These are phyloP conservation scores for Aquilaria malaccensis DNA, from an alignment of 345 rosid genomes.

Conservation along the genomic window DNA sequence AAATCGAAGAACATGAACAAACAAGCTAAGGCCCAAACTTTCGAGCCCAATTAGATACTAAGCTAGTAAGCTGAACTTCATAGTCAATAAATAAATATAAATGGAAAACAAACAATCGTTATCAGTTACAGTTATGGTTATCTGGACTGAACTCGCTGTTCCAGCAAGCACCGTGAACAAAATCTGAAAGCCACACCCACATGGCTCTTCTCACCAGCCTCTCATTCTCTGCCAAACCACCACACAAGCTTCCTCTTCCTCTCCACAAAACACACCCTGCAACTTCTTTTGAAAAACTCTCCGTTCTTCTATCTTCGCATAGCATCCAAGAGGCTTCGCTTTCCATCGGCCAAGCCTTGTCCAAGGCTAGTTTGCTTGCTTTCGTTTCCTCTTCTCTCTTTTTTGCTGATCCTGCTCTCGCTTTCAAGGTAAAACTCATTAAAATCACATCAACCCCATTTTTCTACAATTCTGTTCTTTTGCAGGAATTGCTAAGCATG, in stretches of 20 bases:
- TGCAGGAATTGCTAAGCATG: not conserved
- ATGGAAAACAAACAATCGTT: not conserved
- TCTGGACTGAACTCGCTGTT: slow-evolving; percentile 21
- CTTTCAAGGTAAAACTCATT: slow-evolving; percentile 44
- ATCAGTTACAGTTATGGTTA: not conserved
- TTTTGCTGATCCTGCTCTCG: slow-evolving; percentile 72
- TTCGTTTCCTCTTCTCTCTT: slow-evolving; percentile 57
- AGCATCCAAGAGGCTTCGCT: slow-evolving; percentile 15
- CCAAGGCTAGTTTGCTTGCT: slow-evolving; percentile 49
- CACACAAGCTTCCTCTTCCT: slow-evolving; percentile 17
- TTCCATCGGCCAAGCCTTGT: slow-evolving; percentile 28
- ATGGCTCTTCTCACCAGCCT: slow-evolving; percentile 51
- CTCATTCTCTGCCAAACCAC: slow-evolving; percentile 32
- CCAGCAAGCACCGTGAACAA: slow-evolving; percentile 3
- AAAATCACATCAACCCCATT: too few relatives aligned
- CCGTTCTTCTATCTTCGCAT: slow-evolving; percentile 17
- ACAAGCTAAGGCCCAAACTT: not conserved
- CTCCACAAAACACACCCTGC: slow-evolving; percentile 9
- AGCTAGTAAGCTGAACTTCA: not conserved
- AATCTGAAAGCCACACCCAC: slow-evolving; percentile 10
- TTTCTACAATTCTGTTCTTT: too few relatives aligned
- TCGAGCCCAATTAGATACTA: not conserved
- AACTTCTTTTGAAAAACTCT: slow-evolving; percentile 5
- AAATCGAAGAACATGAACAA: too few relatives aligned
- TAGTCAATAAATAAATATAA: not conserved